Base-by-base conservation (phyloP, 129 eudicot genomes). In the Flaveria robusta region DNA sequence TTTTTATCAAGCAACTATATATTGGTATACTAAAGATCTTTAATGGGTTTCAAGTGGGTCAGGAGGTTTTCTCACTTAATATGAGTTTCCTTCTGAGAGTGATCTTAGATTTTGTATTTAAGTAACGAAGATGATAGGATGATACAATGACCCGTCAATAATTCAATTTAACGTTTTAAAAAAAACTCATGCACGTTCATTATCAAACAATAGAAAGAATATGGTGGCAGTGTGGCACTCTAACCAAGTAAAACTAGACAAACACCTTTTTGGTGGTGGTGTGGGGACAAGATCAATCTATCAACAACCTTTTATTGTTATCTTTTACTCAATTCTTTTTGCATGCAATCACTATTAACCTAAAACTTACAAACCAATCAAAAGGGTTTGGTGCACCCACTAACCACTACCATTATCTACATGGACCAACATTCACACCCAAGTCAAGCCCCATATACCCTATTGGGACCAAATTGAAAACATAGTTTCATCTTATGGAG, bases 351-450 rank as follows among this genome's bases (percentile, higher is more conserved):
- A 41, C 23, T 15, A 60, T 46, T 58, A 47, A 70, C 71, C 43
- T 20, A 59, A 58, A 60, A 70, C 77, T 60, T 78, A 70, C 64
- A 60, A 70, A 78, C 54, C 20, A 78, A 70, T 70, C 71, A 60
- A 70, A 46, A 29, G 24, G 50, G 77, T 70, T 78, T 78, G 82
- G 82, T 78, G 59, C 82, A 78, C 74, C 82, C 31, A 77, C 81
- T 77, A 13, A 14, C 27, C 70, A 77, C 81, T 77, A 13, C 31
- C 27, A 31, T 16, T 31, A 49, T 51, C 58, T 51, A 51, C 58
- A 51, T 51, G 58, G 58, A 51, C 58, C 20, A 4, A 16, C 23
- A 51, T n/a, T 9, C 22, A 51, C 23, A 51, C 22, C 23, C 58
- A 51, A 51, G 58, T 51, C 58, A 51, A 51, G 58, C 58, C 18